Evolutionary conservation across 1,139 yeast species (phyloP).

Genomic region (Magnusiomyces suaveolens): DNA sequence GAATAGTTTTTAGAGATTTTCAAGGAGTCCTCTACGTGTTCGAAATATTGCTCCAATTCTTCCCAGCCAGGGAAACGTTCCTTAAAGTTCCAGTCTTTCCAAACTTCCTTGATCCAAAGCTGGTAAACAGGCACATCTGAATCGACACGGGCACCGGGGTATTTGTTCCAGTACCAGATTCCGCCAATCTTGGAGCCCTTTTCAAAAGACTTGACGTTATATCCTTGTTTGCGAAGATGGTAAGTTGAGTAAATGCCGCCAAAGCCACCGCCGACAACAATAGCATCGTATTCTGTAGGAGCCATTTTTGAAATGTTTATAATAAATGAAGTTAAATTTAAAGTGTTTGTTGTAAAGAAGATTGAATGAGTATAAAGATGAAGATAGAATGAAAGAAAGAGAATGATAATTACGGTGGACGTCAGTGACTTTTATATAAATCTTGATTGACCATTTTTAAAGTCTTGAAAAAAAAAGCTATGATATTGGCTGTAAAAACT

Average conservation of each 20-base stretch:
- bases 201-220: constrained; percentile 35
- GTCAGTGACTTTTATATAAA: not conserved
- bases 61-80: constrained; percentile 39
- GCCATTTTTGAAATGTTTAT: constrained; percentile 8
- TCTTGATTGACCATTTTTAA: too few relatives aligned
- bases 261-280: constrained; percentile 45
- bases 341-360: too few relatives aligned
- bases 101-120: constrained; percentile 39
- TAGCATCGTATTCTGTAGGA: constrained; percentile 23
- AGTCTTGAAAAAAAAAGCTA: too few relatives aligned
- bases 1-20: constrained; percentile 30
- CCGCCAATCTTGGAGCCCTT: constrained; percentile 42
- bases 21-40: constrained; percentile 35
- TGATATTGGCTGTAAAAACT: too few relatives aligned
- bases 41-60: constrained; percentile 41
- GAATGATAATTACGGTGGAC: too few relatives aligned
- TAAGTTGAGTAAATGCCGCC: constrained; percentile 37
- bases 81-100: constrained; percentile 37
- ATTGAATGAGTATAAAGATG: too few relatives aligned
- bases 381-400: too few relatives aligned
- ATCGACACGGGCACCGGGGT: constrained; percentile 43
- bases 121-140: constrained; percentile 44
- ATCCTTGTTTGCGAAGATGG: constrained; percentile 32
- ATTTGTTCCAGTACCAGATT: constrained; percentile 46
- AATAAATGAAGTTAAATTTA: too few relatives aligned